Conservation (phyloP, 257 asterid species). For the Ligustrum vulgare region DNA sequence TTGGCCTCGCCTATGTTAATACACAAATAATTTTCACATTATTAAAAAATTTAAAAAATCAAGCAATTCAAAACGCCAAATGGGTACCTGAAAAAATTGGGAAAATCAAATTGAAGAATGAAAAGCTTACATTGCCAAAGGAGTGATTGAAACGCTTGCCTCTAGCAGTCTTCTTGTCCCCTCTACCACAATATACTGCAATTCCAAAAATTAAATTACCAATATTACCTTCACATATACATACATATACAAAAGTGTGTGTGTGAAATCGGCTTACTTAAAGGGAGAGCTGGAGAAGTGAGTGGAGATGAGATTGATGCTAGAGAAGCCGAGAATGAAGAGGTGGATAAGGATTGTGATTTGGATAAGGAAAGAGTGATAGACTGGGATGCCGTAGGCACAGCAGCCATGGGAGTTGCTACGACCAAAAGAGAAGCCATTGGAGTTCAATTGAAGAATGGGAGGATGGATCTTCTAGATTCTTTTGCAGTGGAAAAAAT, state of each 20-base stretch:
- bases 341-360: conserved; percentile 36
- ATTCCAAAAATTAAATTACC: neutral
- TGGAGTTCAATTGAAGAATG: neutral
- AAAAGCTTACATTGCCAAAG: conserved; percentile 73
- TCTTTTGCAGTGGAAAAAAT: conserved; percentile 33
- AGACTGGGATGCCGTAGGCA: conserved; percentile 52
- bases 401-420: conserved; percentile 59
- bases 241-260: neutral
- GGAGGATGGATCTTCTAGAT: conserved; percentile 27
- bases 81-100: neutral
- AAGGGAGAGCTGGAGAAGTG: conserved; percentile 45
- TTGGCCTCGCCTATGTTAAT: conserved; percentile 73
- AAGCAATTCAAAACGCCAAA: neutral
- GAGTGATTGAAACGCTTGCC: conserved; percentile 97
- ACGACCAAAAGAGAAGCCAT: conserved; percentile 77
- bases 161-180: conserved; percentile 89
- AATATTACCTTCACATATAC: neutral
- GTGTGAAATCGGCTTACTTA: conserved; percentile 41
- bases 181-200: conserved; percentile 92
- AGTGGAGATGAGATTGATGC: conserved; percentile 1
- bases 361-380: conserved; percentile 50
- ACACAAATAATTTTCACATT: neutral
- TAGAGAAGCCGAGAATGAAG: conserved; percentile 26
- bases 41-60: neutral
- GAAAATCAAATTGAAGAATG: neutral